Conservation (phyloP, 1,284 basidiomycete species). For the Trametes hirsuta region DNA sequence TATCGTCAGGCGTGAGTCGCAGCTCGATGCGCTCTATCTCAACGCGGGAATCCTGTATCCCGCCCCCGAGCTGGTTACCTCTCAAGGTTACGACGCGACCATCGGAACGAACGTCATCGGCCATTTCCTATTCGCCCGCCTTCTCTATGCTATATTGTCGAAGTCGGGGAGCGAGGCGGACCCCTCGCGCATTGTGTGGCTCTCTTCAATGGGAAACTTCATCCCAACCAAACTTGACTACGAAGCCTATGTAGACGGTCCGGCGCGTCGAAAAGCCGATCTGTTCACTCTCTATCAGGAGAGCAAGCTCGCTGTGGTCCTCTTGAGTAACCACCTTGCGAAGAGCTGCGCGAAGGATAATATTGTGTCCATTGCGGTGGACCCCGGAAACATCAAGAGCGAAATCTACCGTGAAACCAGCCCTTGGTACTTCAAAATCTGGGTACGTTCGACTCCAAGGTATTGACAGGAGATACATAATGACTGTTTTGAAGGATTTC, state of each 20-base stretch:
- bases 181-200: conserved; percentile 21
- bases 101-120: conserved; percentile 64
- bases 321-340: conserved; percentile 15
- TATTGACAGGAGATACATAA: no score
- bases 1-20: conserved; percentile 36
- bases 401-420: conserved; percentile 8
- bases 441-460: not conserved
- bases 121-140: conserved; percentile 22
- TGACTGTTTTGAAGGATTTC: no score
- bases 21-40: conserved; percentile 39
- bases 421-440: not conserved
- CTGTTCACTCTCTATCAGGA: conserved; percentile 12
- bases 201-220: conserved; percentile 11
- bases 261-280: conserved; percentile 1
- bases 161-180: not conserved
- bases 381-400: conserved; percentile 22
- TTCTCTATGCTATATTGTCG: conserved; percentile 9
- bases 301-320: conserved; percentile 21
- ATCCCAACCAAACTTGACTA: conserved; percentile 6
- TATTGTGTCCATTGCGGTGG: conserved; percentile 18
- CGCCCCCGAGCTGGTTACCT: conserved; percentile 45
- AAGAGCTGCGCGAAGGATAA: conserved; percentile 1
- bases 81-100: conserved; percentile 61
- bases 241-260: conserved; percentile 14
- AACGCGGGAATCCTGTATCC: conserved; percentile 58